Evolutionary conservation across 805 yeast species (phyloP).

Genomic region (Suhomyces emberorum): DNA sequence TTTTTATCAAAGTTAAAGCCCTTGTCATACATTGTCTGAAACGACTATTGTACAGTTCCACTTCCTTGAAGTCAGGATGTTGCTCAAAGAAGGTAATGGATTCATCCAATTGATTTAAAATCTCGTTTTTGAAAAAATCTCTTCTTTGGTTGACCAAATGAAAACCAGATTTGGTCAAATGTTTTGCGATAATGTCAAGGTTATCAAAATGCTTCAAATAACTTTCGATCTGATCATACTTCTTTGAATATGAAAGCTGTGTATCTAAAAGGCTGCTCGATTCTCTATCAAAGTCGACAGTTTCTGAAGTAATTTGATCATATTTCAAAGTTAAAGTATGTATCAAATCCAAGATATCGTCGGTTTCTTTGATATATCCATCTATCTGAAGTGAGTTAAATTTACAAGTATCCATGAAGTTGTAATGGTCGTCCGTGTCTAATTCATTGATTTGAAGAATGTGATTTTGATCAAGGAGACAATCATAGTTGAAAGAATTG

Average conservation of each 20-base stretch:
- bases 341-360: conserved; percentile 42
- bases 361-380: conserved; percentile 44
- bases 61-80: conserved; percentile 57
- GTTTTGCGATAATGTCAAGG: conserved; percentile 65
- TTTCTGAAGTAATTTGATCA: conserved; percentile 57
- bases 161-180: conserved; percentile 65
- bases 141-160: conserved; percentile 54
- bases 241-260: conserved; percentile 39
- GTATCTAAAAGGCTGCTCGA: conserved; percentile 49
- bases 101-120: conserved; percentile 56
- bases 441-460: conserved; percentile 39
- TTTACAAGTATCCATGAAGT: conserved; percentile 34
- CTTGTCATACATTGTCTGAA: conserved; percentile 83
- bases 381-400: conserved; percentile 19
- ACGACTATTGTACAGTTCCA: conserved; percentile 63
- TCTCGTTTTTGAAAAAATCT: conserved; percentile 40
- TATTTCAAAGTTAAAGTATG: conserved; percentile 49
- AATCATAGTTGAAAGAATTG: conserved; percentile 40
- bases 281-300: conserved; percentile 58
- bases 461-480: conserved; percentile 38
- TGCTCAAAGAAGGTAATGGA: conserved; percentile 60
- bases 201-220: conserved; percentile 63
- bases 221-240: conserved; percentile 43
- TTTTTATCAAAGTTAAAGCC: conserved; percentile 70
- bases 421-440: conserved; percentile 28